Percentiles rank a stretch among this genome's conserved stretches.
phyloP scores from a whole-genome alignment of 257 asterid genomes.

The Fraxinus cuspidata region DNA sequence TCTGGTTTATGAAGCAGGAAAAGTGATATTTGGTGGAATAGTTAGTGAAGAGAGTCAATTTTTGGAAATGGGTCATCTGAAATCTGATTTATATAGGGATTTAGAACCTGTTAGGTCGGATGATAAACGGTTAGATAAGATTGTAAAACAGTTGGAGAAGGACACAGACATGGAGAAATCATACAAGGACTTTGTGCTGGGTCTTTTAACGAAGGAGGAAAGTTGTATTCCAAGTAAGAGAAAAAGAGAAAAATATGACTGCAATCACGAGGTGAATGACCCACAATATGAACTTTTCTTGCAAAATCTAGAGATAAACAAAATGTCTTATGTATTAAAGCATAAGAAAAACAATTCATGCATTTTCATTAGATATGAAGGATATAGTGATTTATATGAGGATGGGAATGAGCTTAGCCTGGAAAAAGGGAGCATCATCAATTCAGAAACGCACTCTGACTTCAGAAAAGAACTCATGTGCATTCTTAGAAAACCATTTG shows the following conservation, averaged over 20 bases:
- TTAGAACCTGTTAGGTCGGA: background rate
- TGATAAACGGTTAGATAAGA: background rate
- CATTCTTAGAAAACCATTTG: conserved; percentile 36
- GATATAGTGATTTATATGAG: conserved; percentile 12
- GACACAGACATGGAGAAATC: background rate
- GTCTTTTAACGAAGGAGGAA: background rate
- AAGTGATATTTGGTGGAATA: background rate
- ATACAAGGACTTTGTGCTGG: background rate
- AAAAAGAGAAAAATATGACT: background rate
- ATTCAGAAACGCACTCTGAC: background rate
- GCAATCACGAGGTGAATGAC: conserved; percentile 20
- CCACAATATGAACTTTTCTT: conserved; percentile 27
- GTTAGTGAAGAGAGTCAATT: background rate
- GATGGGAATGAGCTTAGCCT: background rate
- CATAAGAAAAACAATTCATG: conserved; percentile 16
- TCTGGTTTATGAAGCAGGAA: background rate
- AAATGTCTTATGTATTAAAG: conserved; percentile 24
- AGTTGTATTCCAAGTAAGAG: background rate
- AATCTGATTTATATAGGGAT: background rate
- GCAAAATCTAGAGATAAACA: conserved; percentile 11
- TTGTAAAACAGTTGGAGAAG: background rate
- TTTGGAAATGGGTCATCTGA: background rate
- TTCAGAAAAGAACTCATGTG: conserved; percentile 34
- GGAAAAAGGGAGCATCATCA: conserved; percentile 3
- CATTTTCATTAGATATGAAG: conserved; percentile 20